Base-by-base conservation (phyloP, 1,284 basidiomycete genomes). In the Moesziomyces sp. region DNA sequence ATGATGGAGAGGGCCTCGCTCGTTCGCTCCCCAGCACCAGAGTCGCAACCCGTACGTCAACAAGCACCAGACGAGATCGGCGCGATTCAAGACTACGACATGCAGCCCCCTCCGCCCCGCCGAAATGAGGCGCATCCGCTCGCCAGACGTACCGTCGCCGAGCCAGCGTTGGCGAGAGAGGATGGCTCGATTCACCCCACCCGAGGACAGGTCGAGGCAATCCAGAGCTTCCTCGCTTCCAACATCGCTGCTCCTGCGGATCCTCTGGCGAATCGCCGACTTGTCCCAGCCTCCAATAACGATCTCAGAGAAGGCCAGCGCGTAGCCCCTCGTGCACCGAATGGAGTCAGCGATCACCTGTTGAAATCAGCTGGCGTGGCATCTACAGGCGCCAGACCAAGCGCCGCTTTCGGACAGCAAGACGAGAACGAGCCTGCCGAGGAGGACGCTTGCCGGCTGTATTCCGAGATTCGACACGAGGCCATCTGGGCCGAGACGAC, bases 401-500 rank as follows among this genome's bases (percentile, higher is more conserved):
- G 46, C 11, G 56, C 56, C 13, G 51, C 45, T 21, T 49, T 42
- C 19, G 43, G 19, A 26, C 48, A 54, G 21, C 48, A 57, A 3
- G 28, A 54, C 40, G 46, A 54, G 13, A 52, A 69, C 40, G 69
- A 69, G 44, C 54, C 62, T 9, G 58, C 58, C 19, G 67, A 69
- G 21, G 65, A 75, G 16, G 66, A 74, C 19, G 58, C 35, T 0
- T 52, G 57, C 42, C 50, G 58, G 7, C 51, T 73, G 4, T 66
- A 65, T 59, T 73, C 61, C 19, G 66, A 76, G 40, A 73, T 58
- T 23, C 65, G 74, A 16, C 58, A 50, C 34, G 70, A 70, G n/a
- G 48, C 66, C 9, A 73, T 77, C 63, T 76, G 73, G 70, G 65
- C 64, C 13, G 76, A 77, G 45, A 68, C 68, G 30, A 67, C 59